Evolutionary conservation across 1,284 basidiomycete species (phyloP), one percentile per base, ranked within the genome.

Genomic region (Thelephora terrestris): DNA sequence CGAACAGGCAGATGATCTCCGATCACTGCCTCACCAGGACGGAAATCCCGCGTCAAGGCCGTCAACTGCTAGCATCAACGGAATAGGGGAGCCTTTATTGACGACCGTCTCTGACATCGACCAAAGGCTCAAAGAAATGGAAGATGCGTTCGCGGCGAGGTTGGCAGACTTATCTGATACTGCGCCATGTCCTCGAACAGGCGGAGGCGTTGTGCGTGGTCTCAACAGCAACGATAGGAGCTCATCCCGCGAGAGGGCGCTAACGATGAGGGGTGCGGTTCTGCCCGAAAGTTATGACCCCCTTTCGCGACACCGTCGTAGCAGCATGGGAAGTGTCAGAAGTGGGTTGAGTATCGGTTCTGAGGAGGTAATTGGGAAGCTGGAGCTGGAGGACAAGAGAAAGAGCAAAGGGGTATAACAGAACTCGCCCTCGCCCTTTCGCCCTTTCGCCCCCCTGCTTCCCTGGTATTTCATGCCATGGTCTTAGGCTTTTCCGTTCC

Each of bases 71-170:
- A 16, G 39, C 10, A 42, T 42, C 10, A 42, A 18, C n/a, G 39
- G 39, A 51, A 48, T 57, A 53, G 55, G 57, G 34, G 59, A 57
- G 27, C 60, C 61, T 17, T 55, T 85, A 70, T 64, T 83, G 32
- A 81, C 81, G 9, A 76, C 67, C 36, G 75, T 74, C 54, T 67
- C 69, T 5, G 81, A 78, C 39, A 76, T 86, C 4, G 81, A 83
- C 43, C 79, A 77, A 59, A 68, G 73, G 51, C 59, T 86, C 50
- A 66, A 64, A 48, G 68, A 70, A 61, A 81, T 86, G 80, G 78
- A 81, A 50, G 79, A 78, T 52, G 65, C 68, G 43, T 86, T 85
- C 61, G 55, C 76, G 54, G 72, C 71, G 47, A 81, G 75, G 48
- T 61, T 86, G 44, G 57, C 58, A 45, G 61, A 59, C 12, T 50